Percentiles rank a stretch among this genome's conserved stretches.
phyloP scores from a whole-genome alignment of 192 early-diverging fungal species.

The Gaertneriomyces sp. region DNA sequence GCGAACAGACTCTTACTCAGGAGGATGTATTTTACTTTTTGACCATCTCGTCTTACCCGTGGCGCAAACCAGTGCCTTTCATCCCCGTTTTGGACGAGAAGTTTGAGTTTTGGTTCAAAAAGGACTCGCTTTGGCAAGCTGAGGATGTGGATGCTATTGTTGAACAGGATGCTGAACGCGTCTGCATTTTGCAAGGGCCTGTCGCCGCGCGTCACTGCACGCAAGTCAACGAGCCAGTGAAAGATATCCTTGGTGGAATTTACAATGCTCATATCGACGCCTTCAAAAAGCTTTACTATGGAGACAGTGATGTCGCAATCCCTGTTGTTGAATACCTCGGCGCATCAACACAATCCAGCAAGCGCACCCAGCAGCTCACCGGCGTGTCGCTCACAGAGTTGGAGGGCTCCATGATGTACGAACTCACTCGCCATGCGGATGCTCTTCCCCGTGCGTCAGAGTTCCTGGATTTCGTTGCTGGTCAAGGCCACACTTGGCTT shows the following conservation, averaged over 20 bases:
- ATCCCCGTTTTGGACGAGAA: slow-evolving; percentile 81
- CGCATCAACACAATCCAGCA: slow-evolving; percentile 31
- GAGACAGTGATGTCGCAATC: slow-evolving; percentile 55
- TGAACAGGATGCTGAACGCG: slow-evolving; percentile 78
- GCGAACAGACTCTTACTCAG: slow-evolving; percentile 70
- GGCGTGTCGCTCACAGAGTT: slow-evolving; percentile 43
- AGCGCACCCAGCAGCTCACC: slow-evolving; percentile 33
- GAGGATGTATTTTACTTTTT: slow-evolving; percentile 85
- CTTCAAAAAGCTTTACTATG: slow-evolving; percentile 71
- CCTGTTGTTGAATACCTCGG: slow-evolving; percentile 80
- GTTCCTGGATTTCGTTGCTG: slow-evolving; percentile 74
- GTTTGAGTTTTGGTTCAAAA: slow-evolving; percentile 87
- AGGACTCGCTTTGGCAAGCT: slow-evolving; percentile 86
- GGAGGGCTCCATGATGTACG: slow-evolving; percentile 50
- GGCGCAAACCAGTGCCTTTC: slow-evolving; percentile 86
- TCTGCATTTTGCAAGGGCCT: slow-evolving; percentile 85
- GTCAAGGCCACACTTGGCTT: slow-evolving; percentile 74
- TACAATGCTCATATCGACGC: slow-evolving; percentile 73
- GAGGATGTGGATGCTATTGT: slow-evolving; percentile 82
- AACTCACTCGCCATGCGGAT: slow-evolving; percentile 50
- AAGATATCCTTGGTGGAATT: slow-evolving; percentile 81
- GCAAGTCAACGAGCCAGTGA: slow-evolving; percentile 77
- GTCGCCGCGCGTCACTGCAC: slow-evolving; percentile 73
- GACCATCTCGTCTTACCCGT: slow-evolving; percentile 66
- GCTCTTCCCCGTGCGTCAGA: slow-evolving; percentile 53